Evolutionary conservation across 2,329 filamentous ascomycete species (phyloP).

Genomic region (Fusarium sp.): DNA sequence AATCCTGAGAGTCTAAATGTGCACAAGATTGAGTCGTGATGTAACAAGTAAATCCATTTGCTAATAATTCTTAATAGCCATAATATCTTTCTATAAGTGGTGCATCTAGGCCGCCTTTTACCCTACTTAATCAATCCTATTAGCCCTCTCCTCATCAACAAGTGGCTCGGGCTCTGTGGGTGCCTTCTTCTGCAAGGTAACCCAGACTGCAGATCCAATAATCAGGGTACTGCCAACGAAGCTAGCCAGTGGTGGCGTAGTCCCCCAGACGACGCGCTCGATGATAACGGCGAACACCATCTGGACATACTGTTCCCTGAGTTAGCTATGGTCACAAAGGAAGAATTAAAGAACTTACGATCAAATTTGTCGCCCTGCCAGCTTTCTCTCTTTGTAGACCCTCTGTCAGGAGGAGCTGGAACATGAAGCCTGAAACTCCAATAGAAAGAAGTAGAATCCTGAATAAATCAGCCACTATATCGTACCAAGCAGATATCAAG

Average conservation of each 20-base stretch:
- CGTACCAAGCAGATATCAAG: rapidly evolving
- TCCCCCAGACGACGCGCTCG: slow-evolving; percentile 59
- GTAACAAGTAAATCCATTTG: too few species aligned
- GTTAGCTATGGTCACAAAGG: neutral
- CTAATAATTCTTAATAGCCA: too few species aligned
- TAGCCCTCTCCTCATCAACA: slow-evolving; percentile 54
- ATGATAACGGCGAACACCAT: slow-evolving; percentile 54
- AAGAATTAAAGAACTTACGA: slow-evolving; percentile 26
- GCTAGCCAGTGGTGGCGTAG: slow-evolving; percentile 54
- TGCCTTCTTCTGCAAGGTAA: slow-evolving; percentile 57
- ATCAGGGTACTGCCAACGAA: slow-evolving; percentile 57
- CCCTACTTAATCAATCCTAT: slow-evolving; percentile 10
- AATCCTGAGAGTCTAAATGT: too few species aligned
- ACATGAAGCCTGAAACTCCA: slow-evolving; percentile 78
- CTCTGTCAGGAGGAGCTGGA: slow-evolving; percentile 82
- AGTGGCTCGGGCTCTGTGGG: slow-evolving; percentile 41
- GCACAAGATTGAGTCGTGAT: too few species aligned
- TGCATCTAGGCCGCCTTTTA: too few species aligned
- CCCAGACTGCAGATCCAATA: slow-evolving; percentile 58
- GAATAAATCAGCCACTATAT: slow-evolving; percentile 46
- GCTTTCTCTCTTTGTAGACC: slow-evolving; percentile 77
- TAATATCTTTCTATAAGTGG: too few species aligned
- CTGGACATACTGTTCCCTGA: slow-evolving; percentile 47
- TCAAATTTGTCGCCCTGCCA: slow-evolving; percentile 50
- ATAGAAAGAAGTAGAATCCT: slow-evolving; percentile 71